phyloP scores from a whole-genome alignment of 2,329 filamentous ascomycete species.

The Fusarium subtropicale region DNA sequence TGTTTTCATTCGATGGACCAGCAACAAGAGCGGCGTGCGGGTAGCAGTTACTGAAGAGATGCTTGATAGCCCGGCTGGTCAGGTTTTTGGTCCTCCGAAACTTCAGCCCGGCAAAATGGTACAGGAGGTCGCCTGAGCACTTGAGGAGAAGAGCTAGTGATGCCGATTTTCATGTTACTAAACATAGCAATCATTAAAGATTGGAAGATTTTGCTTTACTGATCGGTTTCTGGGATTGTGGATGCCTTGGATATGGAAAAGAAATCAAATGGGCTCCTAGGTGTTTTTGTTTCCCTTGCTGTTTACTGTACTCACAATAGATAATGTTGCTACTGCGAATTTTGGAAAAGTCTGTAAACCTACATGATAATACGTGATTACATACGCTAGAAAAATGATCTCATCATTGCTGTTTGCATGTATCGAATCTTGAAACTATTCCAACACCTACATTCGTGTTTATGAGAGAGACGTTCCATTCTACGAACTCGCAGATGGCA shows the following conservation, averaged over 20 bases:
- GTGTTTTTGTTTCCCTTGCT: slow-evolving; percentile 10
- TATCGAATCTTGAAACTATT: neutral
- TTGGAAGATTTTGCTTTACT: too few species aligned
- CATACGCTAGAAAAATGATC: neutral
- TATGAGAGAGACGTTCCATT: too few species aligned
- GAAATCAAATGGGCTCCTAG: slow-evolving; percentile 1
- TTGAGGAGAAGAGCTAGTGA: neutral
- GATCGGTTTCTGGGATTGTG: neutral
- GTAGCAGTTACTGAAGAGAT: slow-evolving; percentile 77
- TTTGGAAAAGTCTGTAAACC: neutral
- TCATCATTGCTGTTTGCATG: neutral
- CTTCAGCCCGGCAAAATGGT: slow-evolving; percentile 62
- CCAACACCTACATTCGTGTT: neutral
- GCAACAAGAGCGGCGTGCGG: slow-evolving; percentile 70
- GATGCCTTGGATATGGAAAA: neutral
- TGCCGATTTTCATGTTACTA: neutral
- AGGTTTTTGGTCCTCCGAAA: slow-evolving; percentile 61
- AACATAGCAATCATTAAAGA: neutral
- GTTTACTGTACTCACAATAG: neutral
- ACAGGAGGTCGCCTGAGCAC: slow-evolving; percentile 61
- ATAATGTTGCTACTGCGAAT: slow-evolving; percentile 8
- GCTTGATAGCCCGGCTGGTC: slow-evolving; percentile 71
- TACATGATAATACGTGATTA: too few species aligned
- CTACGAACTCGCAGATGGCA: too few species aligned
- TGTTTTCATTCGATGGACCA: slow-evolving; percentile 77